Evolutionary conservation across 2,329 filamentous ascomycete genomes (phyloP), one percentile per base, ranked within the genome.

Genomic region (Cercospora berteroae): DNA sequence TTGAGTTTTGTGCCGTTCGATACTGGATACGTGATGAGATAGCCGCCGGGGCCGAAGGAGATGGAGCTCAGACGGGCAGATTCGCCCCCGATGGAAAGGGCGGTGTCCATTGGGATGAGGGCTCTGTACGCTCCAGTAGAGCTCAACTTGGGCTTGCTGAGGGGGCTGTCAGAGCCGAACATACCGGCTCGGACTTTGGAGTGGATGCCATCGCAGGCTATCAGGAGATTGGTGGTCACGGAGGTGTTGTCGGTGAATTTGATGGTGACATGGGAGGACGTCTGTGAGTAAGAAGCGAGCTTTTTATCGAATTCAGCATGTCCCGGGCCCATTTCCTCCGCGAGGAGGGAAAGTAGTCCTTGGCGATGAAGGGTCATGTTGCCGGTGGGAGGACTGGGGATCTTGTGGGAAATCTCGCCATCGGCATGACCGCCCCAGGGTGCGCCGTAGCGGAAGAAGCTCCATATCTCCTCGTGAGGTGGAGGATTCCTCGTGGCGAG

Each of bases 151-250:
- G 87, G 80, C 33, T 80, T 75, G 0, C 81, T 77, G 4, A 82
- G 79, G 0, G 82, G 80, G 64, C 82, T 76, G 20, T 79, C 76
- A 1, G 80, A 73, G 0, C 85, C 86, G 5, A 89, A 79, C 20
- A 90, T 76, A 9, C 85, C 74, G 31, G 83, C 75, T 6, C 88
- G 80, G 4, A 86, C 81, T 4, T 80, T 79, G 0, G 85, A 87
- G 74, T 87, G 87, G 73, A 90, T 88, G 0, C 88, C 88, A 76
- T 90, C 88, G 73, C 86, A 88, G 5, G 86, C 88, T 65, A 90
- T 80, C 0, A 88, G 84, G 1, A 81, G 80, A 67, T 79, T 80
- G 31, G 83, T 82, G 27, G 18, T 78, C 0, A 78, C 82, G 0
- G 72, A 77, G 0, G 76, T 80, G 0, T 83, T 83, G 73, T 86